Evolutionary conservation across 2,329 filamentous ascomycete species (phyloP).

Genomic region (Grosmannia penicillata): DNA sequence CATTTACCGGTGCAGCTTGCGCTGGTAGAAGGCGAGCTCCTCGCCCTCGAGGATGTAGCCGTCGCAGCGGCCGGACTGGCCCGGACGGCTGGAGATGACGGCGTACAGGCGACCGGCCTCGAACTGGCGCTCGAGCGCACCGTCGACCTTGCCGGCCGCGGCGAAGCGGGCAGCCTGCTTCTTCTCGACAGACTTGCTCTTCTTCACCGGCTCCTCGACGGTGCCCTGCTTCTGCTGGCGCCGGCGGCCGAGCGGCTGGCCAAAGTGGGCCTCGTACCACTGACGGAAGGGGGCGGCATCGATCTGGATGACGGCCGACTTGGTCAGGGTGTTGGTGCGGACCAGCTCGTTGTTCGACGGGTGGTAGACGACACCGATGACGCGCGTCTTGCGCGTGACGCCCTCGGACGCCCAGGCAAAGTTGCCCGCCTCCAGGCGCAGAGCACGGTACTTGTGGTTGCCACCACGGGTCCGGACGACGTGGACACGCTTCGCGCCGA

Average conservation of each 20-base stretch:
- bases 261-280: slow-evolving; percentile 99
- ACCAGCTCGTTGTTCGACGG: slow-evolving; percentile 99
- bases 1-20: slow-evolving; percentile 98
- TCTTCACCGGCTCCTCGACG: slow-evolving; percentile 59
- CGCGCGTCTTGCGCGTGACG: slow-evolving; percentile 95
- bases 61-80: slow-evolving; percentile 91
- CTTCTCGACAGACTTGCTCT: slow-evolving; percentile 89
- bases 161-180: slow-evolving; percentile 87
- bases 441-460: slow-evolving; percentile 99
- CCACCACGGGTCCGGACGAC: slow-evolving; percentile 42
- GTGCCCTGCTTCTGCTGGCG: slow-evolving; percentile 70
- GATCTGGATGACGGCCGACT: slow-evolving; percentile 95
- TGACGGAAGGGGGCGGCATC: slow-evolving; percentile 98
- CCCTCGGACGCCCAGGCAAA: slow-evolving; percentile 99
- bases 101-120: slow-evolving; percentile 97
- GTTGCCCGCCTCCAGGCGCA: slow-evolving; percentile 97
- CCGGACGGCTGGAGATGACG: slow-evolving; percentile 81
- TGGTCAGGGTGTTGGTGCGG: slow-evolving; percentile 99
- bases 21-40: slow-evolving; percentile 99
- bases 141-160: slow-evolving; percentile 81
- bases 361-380: slow-evolving; percentile 97
- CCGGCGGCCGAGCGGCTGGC: slow-evolving; percentile 72
- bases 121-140: slow-evolving; percentile 92
- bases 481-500: slow-evolving; percentile 48
- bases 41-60: slow-evolving; percentile 98